Evolutionary conservation across 192 early-diverging fungal genomes (phyloP), one percentile per base, ranked within the genome.

Genomic region (Coemansia sp.): DNA sequence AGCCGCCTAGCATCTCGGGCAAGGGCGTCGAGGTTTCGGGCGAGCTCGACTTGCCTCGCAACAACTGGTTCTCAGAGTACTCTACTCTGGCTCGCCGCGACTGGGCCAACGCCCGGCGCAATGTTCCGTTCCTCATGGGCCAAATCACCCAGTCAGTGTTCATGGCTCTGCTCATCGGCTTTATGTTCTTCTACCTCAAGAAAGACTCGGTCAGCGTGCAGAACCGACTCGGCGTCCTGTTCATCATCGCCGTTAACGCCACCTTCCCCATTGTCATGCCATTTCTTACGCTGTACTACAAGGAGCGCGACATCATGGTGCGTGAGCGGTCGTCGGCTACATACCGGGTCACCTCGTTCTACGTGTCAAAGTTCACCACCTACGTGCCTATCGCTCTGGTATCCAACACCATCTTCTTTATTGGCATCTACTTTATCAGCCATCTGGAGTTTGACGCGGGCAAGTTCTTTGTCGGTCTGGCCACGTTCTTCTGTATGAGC

Each of bases 321-420:
- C 83, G 88, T 2, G 90, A 92, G 79, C 82, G 90, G 2, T 85
- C 87, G 13, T 70, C 82, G 33, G 86, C 87, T 1, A 82, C 85
- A 25, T 92, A 88, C 84, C 79, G 90, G 18, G 66, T 86, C 37
- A 81, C 84, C 3, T 77, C 87, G 18, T 88, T 82, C 59, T 90
- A 82, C 59, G 39, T 89, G 28, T 86, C 89, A 36, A 90, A 89
- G 70, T 65, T 86, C 60, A 72, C 89, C 14, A 84, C 85, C 12
- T 77, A 75, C 28, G 48, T 83, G 5, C 81, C 81, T 9, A 64
- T 83, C 36, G 57, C 70, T 16, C 58, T 73, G 25, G 23, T 73
- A 23, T 26, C 66, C 62, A 76, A 75, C 65, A 64, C 70, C 5
- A 34, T 79, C 12, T 79, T 83, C 64, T 75, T 70, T 63, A 73